phyloP scores from a whole-genome alignment of 495 filamentous ascomycete genomes.

The Penicillium bovifimosum region DNA sequence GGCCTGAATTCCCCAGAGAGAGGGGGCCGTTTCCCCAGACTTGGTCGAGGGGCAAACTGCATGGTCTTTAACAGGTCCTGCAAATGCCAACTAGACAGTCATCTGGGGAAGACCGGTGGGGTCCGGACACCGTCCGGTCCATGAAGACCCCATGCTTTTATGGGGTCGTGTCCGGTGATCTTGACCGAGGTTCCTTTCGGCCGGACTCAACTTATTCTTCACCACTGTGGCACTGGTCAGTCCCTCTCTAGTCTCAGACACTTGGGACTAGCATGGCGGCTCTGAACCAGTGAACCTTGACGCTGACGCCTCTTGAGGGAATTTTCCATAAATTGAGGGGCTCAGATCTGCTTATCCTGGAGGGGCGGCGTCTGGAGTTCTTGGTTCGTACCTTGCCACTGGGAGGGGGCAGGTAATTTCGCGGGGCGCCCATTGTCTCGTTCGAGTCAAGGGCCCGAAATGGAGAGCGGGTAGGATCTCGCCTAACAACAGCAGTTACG shows the following conservation, averaged over 20 bases:
- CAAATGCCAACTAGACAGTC: constrained; percentile 13
- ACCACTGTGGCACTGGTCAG: background rate
- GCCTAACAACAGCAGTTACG: too few relatives aligned
- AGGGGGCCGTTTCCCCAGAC: constrained; percentile 13
- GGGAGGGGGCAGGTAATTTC: constrained; percentile 6
- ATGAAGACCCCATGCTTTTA: background rate
- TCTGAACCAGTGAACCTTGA: background rate
- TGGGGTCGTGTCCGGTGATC: background rate
- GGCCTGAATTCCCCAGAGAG: constrained; percentile 6
- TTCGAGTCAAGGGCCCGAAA: constrained; percentile 21
- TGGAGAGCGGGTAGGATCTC: constrained; percentile 1
- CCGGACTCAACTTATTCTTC: background rate
- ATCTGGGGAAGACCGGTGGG: constrained; percentile 5
- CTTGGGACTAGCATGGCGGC: background rate
- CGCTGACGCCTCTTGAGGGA: constrained; percentile 2
- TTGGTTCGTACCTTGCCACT: constrained; percentile 2
- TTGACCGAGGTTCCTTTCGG: background rate
- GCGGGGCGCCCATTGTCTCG: constrained; percentile 16
- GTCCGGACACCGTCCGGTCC: background rate
- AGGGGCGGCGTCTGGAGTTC: background rate
- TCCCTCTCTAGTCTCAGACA: background rate
- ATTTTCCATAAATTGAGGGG: background rate
- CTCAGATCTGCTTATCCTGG: constrained; percentile 1
- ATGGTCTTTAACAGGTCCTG: constrained; percentile 8
- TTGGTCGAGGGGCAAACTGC: background rate